phyloP scores from a whole-genome alignment of 163 green algal genomes.

The Coccomyxa subellipsoidea region DNA sequence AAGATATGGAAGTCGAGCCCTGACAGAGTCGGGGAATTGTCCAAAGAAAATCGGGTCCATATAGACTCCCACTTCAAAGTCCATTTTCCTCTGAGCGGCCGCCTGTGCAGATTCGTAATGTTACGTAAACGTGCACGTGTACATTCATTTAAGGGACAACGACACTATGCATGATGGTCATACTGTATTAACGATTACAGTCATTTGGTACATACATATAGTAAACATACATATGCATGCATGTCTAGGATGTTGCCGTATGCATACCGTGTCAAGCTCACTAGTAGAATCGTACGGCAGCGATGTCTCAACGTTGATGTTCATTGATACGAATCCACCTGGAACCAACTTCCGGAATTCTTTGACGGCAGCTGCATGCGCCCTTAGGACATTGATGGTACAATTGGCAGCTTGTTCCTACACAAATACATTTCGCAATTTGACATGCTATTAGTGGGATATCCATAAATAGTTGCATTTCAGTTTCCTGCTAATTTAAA shows the following conservation, averaged over 20 bases:
- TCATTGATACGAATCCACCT: conserved; percentile 46
- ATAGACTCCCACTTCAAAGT: conserved; percentile 43
- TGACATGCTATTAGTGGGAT: no score
- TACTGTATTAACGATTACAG: neutral
- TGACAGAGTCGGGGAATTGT: conserved; percentile 49
- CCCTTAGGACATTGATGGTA: conserved; percentile 50
- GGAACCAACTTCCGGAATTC: conserved; percentile 39
- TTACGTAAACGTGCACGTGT: neutral
- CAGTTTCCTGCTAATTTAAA: no score
- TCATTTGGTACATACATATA: neutral
- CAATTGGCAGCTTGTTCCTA: neutral
- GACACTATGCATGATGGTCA: neutral
- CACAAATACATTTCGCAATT: neutral
- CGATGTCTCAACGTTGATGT: conserved; percentile 35
- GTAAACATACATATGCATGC: neutral
- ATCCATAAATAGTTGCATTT: no score
- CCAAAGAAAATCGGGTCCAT: conserved; percentile 46
- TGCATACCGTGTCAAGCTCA: conserved; percentile 19
- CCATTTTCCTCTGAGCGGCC: neutral
- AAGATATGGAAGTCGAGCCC: neutral
- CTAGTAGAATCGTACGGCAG: conserved; percentile 31
- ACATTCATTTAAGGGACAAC: neutral
- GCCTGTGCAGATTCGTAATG: neutral
- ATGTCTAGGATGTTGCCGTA: neutral
- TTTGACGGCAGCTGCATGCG: conserved; percentile 49